These are phyloP conservation scores for Scleroderma citrinum DNA, from an alignment of 768 basidiomycete species.

Conservation along the genomic window DNA sequence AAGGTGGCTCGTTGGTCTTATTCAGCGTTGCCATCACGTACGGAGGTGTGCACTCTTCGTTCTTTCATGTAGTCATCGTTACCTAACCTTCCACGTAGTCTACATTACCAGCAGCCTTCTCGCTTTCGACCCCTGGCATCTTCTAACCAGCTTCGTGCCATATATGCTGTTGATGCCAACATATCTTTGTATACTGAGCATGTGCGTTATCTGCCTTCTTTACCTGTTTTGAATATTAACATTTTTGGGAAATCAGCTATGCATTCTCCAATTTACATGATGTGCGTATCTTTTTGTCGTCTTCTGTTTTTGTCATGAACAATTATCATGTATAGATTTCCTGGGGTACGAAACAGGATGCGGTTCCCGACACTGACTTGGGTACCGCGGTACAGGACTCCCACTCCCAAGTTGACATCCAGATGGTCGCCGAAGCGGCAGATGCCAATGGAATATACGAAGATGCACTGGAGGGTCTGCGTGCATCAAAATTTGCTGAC, in stretches of 20 bases:
- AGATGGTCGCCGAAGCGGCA: slow-evolving; percentile 74
- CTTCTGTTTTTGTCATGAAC: slow-evolving; percentile 2
- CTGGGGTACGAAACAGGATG: slow-evolving; percentile 95
- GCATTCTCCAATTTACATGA: slow-evolving; percentile 85
- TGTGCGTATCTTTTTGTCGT: slow-evolving; percentile 31
- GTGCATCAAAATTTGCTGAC: slow-evolving; percentile 42
- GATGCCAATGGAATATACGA: slow-evolving; percentile 83
- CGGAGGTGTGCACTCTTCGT: slow-evolving; percentile 46
- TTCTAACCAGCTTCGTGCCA: slow-evolving; percentile 85
- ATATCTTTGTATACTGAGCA: slow-evolving; percentile 70
- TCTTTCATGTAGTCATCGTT: background rate
- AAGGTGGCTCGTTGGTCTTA: slow-evolving; percentile 66
- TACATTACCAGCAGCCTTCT: slow-evolving; percentile 74
- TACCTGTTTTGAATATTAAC: slow-evolving; percentile 9
- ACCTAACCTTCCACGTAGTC: slow-evolving; percentile 34
- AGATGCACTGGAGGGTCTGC: slow-evolving; percentile 73
- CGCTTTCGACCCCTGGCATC: slow-evolving; percentile 94
- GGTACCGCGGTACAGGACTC: slow-evolving; percentile 80
- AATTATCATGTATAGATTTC: slow-evolving; percentile 50
- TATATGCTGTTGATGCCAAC: slow-evolving; percentile 84
- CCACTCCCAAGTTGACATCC: slow-evolving; percentile 79
- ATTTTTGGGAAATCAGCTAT: slow-evolving; percentile 47
- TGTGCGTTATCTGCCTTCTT: slow-evolving; percentile 40
- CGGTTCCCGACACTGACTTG: slow-evolving; percentile 65
- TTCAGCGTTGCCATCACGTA: slow-evolving; percentile 85